A percentile compares a stretch with the other conserved stretches of the same genome.
Conservation (phyloP, 495 filamentous ascomycete genomes). For the Darksidea phi region DNA sequence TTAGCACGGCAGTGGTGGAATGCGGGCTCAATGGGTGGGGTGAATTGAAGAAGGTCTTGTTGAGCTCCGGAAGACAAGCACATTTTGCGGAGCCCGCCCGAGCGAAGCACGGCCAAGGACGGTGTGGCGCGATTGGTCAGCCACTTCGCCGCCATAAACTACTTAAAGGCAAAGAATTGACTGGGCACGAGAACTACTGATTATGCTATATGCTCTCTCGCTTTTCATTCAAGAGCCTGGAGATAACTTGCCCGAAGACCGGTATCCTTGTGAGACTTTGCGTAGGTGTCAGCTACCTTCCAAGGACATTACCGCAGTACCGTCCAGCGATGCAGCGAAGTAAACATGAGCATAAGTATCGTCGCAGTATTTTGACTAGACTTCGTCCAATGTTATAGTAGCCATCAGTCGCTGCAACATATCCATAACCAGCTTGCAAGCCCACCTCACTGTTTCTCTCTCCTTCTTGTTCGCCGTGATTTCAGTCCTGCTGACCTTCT, state of each 20-base stretch:
- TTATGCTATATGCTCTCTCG: neutral
- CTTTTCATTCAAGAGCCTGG: too few relatives aligned
- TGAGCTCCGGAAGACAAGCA: slow-evolving; percentile 18
- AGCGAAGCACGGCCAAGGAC: neutral
- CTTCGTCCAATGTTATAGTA: slow-evolving; percentile 10
- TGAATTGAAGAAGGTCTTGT: slow-evolving; percentile 7
- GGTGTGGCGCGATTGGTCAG: slow-evolving; percentile 4
- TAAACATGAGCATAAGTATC: too few relatives aligned
- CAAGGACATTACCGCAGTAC: too few relatives aligned
- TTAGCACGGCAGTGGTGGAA: slow-evolving; percentile 29
- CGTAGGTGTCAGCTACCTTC: too few relatives aligned
- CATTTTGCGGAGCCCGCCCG: slow-evolving; percentile 20
- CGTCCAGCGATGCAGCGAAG: too few relatives aligned
- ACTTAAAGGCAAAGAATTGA: neutral
- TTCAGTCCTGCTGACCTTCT: slow-evolving; percentile 69
- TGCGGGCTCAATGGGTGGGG: slow-evolving; percentile 35
- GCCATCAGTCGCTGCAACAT: slow-evolving; percentile 35
- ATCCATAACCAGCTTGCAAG: slow-evolving; percentile 63
- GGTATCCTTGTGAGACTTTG: too few relatives aligned
- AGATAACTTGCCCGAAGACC: too few relatives aligned
- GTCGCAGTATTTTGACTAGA: too few relatives aligned
- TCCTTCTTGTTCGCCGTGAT: slow-evolving; percentile 61
- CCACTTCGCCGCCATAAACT: neutral
- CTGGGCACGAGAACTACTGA: neutral
- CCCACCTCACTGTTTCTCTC: slow-evolving; percentile 65